Evolutionary conservation across 2,329 filamentous ascomycete genomes (phyloP), one percentile per base, ranked within the genome.

Genomic region (Orbilia oligospora): DNA sequence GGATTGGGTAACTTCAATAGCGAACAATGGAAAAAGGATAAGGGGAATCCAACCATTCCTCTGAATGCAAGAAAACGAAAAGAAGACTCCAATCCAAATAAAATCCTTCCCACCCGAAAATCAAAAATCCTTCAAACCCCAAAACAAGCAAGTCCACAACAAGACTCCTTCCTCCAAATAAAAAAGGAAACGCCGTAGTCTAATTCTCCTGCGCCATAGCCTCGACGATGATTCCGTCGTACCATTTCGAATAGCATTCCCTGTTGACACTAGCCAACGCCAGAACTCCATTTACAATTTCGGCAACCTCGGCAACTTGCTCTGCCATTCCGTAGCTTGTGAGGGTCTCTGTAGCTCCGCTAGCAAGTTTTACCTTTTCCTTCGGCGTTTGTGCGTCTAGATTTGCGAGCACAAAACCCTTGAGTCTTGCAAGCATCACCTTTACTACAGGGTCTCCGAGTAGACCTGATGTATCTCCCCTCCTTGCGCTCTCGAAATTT

Each of bases 271-370:
- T 66, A 22, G 73, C 77, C 20, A 80, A 80, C 6, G 22, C 65
- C 30, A 71, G 71, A 20, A 79, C 48, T n/a, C 61, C 69, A 41
- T 81, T 80, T 9, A 81, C 65, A 20, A 80, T 68, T 9, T 36
- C 69, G 2, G 72, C 81, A 14, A 82, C 56, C 38, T 81, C 81
- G 0, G n/a, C 73, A 36, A 81, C 76, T 75, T 81, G 81, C 71
- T 82, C 81, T 8, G 78, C 81, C 73, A 81, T 80, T 0, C 81
- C 81, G 70, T 76, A 82, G 14, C 81, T 79, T 9, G 70, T 71
- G 33, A 82, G 69, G 6, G 76, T 80, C 22, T 82, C 81, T 9
- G 73, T 70, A 4, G 80, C 81, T 1, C 77, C 77, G 20, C 77
- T 80, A 5, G 81, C 81, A 48, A 82, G 75, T 12, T 61, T 64